phyloP scores from a whole-genome alignment of 495 filamentous ascomycete genomes.

The Penicillium canescens region DNA sequence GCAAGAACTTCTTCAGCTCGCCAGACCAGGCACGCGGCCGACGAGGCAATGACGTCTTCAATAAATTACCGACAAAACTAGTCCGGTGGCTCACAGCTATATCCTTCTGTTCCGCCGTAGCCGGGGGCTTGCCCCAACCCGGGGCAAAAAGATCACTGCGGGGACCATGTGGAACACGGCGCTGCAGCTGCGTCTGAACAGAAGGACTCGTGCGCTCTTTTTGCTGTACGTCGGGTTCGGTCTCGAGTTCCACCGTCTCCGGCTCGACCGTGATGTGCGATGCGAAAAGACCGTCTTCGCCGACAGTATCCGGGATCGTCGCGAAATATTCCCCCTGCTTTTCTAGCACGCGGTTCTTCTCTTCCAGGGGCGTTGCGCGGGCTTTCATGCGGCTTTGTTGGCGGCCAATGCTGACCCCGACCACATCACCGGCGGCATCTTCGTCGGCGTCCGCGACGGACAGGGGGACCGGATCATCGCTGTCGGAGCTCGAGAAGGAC shows the following conservation, averaged over 20 bases:
- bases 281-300: slow-evolving; percentile 33
- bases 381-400: slow-evolving; percentile 71
- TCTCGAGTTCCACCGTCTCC: slow-evolving; percentile 18
- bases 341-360: slow-evolving; percentile 72
- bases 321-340: slow-evolving; percentile 56
- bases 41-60: slow-evolving; percentile 40
- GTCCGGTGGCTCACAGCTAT: slow-evolving; percentile 22
- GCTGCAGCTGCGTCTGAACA: slow-evolving; percentile 5
- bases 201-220: not conserved
- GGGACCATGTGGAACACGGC: slow-evolving; percentile 12
- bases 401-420: slow-evolving; percentile 76
- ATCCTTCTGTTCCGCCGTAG: slow-evolving; percentile 6
- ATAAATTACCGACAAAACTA: slow-evolving; percentile 41
- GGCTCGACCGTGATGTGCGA: slow-evolving; percentile 39
- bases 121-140: not conserved
- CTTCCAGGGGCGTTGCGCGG: slow-evolving; percentile 69
- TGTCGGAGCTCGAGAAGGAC: slow-evolving; percentile 40
- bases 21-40: slow-evolving; percentile 44
- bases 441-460: slow-evolving; percentile 27
- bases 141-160: slow-evolving; percentile 15
- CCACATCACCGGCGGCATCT: slow-evolving; percentile 59
- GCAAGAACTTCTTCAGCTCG: slow-evolving; percentile 45
- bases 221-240: not conserved
- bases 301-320: slow-evolving; percentile 24
- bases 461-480: slow-evolving; percentile 27